phyloP scores from a whole-genome alignment of 1,284 basidiomycete species.

The Dichomitus squalens region DNA sequence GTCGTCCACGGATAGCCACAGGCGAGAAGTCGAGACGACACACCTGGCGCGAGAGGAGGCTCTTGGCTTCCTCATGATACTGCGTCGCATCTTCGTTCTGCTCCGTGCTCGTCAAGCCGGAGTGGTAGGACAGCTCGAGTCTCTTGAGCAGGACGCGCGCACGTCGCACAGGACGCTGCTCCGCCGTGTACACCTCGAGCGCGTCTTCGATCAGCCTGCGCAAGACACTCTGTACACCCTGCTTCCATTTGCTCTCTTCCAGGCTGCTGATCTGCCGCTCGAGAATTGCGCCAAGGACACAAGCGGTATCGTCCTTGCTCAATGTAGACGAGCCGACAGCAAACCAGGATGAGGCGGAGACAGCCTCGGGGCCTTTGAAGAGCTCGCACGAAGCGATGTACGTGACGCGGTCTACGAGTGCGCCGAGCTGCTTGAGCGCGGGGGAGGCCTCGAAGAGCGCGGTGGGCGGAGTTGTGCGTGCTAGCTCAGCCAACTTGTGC shows the following conservation, averaged over 20 bases:
- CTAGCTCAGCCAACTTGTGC: slow-evolving; percentile 37
- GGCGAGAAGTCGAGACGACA: slow-evolving; percentile 8
- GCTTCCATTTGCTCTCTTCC: slow-evolving; percentile 56
- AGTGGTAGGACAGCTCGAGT: slow-evolving; percentile 56
- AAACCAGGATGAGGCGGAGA: slow-evolving; percentile 31
- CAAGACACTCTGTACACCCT: slow-evolving; percentile 46
- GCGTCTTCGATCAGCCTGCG: slow-evolving; percentile 30
- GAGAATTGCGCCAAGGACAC: slow-evolving; percentile 54
- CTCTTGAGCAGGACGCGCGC: slow-evolving; percentile 53
- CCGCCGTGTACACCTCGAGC: slow-evolving; percentile 48
- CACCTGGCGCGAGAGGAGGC: slow-evolving; percentile 45
- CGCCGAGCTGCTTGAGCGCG: slow-evolving; percentile 53
- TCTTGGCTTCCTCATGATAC: slow-evolving; percentile 45
- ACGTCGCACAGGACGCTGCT: slow-evolving; percentile 53
- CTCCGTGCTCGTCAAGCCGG: slow-evolving; percentile 12
- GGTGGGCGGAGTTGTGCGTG: slow-evolving; percentile 31
- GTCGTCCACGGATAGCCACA: background rate
- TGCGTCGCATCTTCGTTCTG: slow-evolving; percentile 30
- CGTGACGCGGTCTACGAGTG: slow-evolving; percentile 65
- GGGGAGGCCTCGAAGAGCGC: slow-evolving; percentile 42
- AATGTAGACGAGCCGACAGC: background rate
- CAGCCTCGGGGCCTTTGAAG: slow-evolving; percentile 48
- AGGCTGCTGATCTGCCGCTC: slow-evolving; percentile 62
- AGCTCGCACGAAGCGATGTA: slow-evolving; percentile 68
- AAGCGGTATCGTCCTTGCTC: slow-evolving; percentile 10